phyloP scores from a whole-genome alignment of 2,329 filamentous ascomycete species.

The Arthrobotrys pseudoclavata region DNA sequence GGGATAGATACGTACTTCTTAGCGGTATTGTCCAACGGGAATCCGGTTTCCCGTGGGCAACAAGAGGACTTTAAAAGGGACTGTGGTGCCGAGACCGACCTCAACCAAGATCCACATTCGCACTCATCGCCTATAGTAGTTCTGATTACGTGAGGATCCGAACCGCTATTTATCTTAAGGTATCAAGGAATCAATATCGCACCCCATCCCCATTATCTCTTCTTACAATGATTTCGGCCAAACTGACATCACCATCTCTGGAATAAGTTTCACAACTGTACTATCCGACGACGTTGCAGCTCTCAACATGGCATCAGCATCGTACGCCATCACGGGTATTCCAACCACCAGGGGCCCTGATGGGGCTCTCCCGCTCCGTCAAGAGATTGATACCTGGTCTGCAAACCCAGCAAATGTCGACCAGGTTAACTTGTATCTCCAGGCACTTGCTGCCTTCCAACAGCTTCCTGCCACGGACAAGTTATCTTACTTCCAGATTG shows the following conservation, averaged over 20 bases:
- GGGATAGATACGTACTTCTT: background rate
- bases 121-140: background rate
- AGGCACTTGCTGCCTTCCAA: constrained; percentile 81
- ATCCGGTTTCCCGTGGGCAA: background rate
- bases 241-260: background rate
- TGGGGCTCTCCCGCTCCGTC: constrained; percentile 42
- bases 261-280: background rate
- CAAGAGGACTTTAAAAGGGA: background rate
- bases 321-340: constrained; percentile 52
- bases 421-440: constrained; percentile 76
- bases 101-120: constrained; percentile 4
- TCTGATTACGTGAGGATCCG: constrained; percentile 10
- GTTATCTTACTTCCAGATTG: constrained; percentile 83
- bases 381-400: constrained; percentile 56
- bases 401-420: constrained; percentile 52
- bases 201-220: too few species aligned
- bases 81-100: background rate
- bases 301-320: constrained; percentile 35
- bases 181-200: background rate
- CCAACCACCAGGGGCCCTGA: constrained; percentile 18
- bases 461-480: constrained; percentile 74
- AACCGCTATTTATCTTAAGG: background rate
- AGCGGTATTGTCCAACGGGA: background rate
- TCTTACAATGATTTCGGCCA: too few species aligned
- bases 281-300: background rate